phyloP scores from a whole-genome alignment of 805 yeast species.

The Pichia cephalocereana region DNA sequence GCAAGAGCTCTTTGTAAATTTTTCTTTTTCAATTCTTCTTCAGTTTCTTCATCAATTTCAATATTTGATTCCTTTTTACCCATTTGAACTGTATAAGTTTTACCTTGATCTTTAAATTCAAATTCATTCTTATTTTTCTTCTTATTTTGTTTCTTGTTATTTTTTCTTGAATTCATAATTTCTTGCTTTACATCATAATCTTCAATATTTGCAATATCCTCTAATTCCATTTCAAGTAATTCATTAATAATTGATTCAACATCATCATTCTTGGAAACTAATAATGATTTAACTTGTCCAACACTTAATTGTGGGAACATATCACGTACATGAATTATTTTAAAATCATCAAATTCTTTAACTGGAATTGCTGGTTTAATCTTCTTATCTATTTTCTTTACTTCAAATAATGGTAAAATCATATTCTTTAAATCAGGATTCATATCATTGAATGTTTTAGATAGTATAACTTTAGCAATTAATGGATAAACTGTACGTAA shows the following conservation, averaged over 20 bases:
- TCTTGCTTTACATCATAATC: slow-evolving; percentile 18
- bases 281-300: slow-evolving; percentile 38
- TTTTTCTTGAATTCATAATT: not conserved
- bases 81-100: slow-evolving; percentile 19
- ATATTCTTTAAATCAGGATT: slow-evolving; percentile 45
- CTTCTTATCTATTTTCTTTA: not conserved
- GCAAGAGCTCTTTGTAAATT: slow-evolving; percentile 50
- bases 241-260: slow-evolving; percentile 50
- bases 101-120: slow-evolving; percentile 9
- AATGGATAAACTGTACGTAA: slow-evolving; percentile 42
- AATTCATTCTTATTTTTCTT: slow-evolving; percentile 8
- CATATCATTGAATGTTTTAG: slow-evolving; percentile 35
- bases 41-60: slow-evolving; percentile 10
- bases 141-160: not conserved
- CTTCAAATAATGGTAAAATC: slow-evolving; percentile 21
- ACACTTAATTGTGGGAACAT: slow-evolving; percentile 57
- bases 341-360: slow-evolving; percentile 22
- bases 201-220: slow-evolving; percentile 26
- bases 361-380: not conserved
- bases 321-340: slow-evolving; percentile 37
- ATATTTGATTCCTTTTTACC: slow-evolving; percentile 26
- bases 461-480: slow-evolving; percentile 43
- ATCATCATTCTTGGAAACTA: slow-evolving; percentile 38
- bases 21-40: slow-evolving; percentile 40
- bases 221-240: slow-evolving; percentile 53